Percentiles rank a stretch among this genome's conserved stretches.
Conservation (phyloP, 192 early-diverging fungal genomes). For the Lunasporangiospora selenospora region DNA sequence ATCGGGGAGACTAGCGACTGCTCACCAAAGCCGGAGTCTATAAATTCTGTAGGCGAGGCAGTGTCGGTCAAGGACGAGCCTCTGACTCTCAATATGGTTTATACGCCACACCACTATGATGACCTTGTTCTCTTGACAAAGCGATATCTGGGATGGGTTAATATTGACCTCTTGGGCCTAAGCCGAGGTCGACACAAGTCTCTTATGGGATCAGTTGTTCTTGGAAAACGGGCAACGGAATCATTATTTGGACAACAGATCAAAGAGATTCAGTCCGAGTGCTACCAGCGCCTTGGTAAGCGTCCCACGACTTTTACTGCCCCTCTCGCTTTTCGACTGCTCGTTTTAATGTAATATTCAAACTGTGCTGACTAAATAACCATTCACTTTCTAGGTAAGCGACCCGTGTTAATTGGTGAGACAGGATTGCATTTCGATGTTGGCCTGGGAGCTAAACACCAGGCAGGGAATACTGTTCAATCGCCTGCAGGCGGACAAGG, state of each 20-base stretch:
- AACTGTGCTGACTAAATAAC: no score
- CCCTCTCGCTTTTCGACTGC: background rate
- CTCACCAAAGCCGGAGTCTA: no score
- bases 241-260: constrained; percentile 32
- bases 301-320: background rate
- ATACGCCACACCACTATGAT: constrained; percentile 65
- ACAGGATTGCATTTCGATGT: constrained; percentile 44
- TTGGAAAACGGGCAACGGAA: constrained; percentile 22
- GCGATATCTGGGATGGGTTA: constrained; percentile 52
- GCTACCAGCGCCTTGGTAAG: constrained; percentile 36
- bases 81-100: constrained; percentile 43
- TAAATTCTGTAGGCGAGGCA: no score
- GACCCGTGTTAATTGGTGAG: constrained; percentile 36
- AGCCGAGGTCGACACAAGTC: constrained; percentile 56
- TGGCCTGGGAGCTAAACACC: constrained; percentile 13
- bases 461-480: constrained; percentile 19
- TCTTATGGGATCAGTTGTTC: constrained; percentile 28
- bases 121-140: constrained; percentile 62
- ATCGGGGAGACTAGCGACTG: no score
- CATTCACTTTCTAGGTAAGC: constrained; percentile 11
- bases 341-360: background rate
- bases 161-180: constrained; percentile 60
- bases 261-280: constrained; percentile 22
- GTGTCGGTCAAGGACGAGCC: background rate
- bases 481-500: no score